phyloP scores from a whole-genome alignment of 192 early-diverging fungal genomes.

The Glomus cerebriforme region DNA sequence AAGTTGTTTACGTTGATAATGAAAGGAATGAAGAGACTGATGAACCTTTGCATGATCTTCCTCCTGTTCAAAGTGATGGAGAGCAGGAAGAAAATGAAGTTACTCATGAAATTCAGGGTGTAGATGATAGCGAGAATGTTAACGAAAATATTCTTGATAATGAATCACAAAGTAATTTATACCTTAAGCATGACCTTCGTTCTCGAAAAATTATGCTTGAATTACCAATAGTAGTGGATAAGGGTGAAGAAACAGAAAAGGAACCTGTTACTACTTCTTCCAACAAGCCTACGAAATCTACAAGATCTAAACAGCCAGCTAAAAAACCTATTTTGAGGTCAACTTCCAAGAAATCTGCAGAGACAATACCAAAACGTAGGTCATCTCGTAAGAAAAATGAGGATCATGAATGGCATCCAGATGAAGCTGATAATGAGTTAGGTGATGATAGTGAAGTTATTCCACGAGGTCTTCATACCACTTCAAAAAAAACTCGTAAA shows the following conservation, averaged over 20 bases:
- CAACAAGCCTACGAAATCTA: background rate
- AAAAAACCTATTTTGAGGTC: background rate
- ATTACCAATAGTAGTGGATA: too few species aligned
- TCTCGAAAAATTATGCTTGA: background rate
- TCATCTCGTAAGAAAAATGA: background rate
- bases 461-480: background rate
- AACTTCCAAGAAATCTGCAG: background rate
- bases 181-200: background rate
- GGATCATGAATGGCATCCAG: background rate
- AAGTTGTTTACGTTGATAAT: background rate
- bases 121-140: background rate
- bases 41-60: background rate
- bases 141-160: background rate
- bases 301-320: background rate
- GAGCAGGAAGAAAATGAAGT: background rate
- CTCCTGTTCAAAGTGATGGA: background rate
- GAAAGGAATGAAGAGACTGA: background rate
- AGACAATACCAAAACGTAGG: background rate
- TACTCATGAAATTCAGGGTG: background rate
- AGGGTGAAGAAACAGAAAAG: too few species aligned
- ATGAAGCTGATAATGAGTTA: slow-evolving; percentile 11
- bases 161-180: background rate
- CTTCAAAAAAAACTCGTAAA: background rate
- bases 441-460: background rate
- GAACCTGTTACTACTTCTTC: too few species aligned